Evolutionary conservation across 179 eudicot genomes (phyloP), one percentile per base, ranked within the genome.

Genomic region (Corrigiola litoralis): DNA sequence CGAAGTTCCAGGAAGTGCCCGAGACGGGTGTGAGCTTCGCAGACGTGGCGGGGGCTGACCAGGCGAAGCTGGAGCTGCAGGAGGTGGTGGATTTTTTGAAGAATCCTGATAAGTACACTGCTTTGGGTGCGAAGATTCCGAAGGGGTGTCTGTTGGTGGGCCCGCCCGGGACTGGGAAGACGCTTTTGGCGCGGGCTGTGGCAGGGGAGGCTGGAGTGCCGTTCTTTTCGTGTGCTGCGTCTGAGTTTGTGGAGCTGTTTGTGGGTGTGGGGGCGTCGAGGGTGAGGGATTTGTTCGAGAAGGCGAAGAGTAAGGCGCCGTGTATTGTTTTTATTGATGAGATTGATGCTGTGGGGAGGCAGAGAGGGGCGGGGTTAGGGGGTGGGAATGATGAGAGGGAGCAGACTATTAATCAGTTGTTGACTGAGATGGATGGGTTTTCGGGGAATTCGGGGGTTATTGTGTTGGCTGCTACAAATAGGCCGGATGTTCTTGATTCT

Each of bases 381-480:
- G 99, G 97, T 62, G 97, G 99, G 27, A 95, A 95, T 74, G 99
- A 95, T 76, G 97, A 95, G 84, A 91, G 99, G 49, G 99, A 95
- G 61, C 99, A 95, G 75, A 95, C 97, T 17, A 91, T 95, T 68
- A 95, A 95, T 77, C 99, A 95, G 95, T 75, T 95, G 67, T 77
- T 95, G 87, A 90, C 99, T 9, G 97, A 95, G 80, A 95, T 95
- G 99, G 99, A 95, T 80, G 99, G 99, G 0, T 95, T 95, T 42
- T 83, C 96, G 0, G 99, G 99, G 1, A 95, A 95, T 67, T 86
- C 96, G 0, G 99, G 97, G 32, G 97, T 95, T 1, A 95, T 95
- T 67, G 99, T 95, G 17, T 62, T 95, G 84, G 99, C 97, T 24
- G 99, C 99, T 0, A 95, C 99, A 2, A 95, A 95, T 46, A 75